Evolutionary conservation across 176 grass and related monocot genomes (phyloP).

Genomic region (Dactylis glomerata): DNA sequence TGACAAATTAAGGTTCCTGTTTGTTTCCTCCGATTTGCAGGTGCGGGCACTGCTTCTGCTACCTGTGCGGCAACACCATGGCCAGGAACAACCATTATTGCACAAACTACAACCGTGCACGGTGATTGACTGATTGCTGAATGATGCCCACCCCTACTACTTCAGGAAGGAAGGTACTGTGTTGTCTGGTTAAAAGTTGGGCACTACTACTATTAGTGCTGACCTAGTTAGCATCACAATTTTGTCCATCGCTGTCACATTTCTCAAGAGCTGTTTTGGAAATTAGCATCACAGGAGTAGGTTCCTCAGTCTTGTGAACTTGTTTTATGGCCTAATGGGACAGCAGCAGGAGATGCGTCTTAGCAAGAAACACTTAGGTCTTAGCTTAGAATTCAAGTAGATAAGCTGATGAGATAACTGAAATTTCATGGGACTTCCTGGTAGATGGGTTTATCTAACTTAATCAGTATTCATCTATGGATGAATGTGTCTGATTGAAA

Average conservation of each 20-base stretch:
- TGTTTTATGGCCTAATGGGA: background rate
- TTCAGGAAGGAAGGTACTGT: background rate
- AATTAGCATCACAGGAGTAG: background rate
- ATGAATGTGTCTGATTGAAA: too few relatives aligned
- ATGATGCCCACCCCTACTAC: background rate
- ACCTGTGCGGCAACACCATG: constrained; percentile 70
- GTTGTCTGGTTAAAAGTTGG: too few relatives aligned
- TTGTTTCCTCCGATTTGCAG: constrained; percentile 20
- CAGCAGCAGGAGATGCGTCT: background rate
- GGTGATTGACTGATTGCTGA: constrained; percentile 34
- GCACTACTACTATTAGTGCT: background rate
- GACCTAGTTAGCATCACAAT: background rate
- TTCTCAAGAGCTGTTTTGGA: background rate
- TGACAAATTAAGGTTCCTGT: background rate
- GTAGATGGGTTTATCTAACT: background rate
- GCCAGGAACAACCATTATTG: constrained; percentile 44
- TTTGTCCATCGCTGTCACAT: background rate
- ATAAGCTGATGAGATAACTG: background rate
- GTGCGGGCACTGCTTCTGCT: constrained; percentile 80
- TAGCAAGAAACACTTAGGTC: background rate
- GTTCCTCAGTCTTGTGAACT: background rate
- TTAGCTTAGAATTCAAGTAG: background rate
- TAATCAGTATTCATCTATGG: background rate
- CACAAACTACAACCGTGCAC: constrained; percentile 28
- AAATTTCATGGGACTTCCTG: background rate